Percentiles rank a stretch among this genome's conserved stretches.
phyloP scores from a whole-genome alignment of 192 early-diverging fungal species.

The Umbelopsis ramanniana region DNA sequence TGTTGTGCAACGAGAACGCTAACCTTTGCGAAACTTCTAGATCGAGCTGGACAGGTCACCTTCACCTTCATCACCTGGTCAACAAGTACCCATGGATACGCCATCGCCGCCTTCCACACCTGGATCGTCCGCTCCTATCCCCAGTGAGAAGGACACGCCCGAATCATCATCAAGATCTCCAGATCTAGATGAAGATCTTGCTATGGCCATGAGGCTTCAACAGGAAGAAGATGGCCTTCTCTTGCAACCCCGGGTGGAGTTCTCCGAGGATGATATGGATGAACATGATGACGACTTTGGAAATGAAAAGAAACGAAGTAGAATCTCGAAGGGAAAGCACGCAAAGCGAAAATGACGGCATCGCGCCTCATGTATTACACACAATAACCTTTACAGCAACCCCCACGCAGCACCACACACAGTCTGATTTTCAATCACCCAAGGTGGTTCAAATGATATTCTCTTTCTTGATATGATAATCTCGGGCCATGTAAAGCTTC shows the following conservation, averaged over 20 bases:
- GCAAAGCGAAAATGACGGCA: background rate
- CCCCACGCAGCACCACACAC: background rate
- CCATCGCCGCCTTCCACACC: constrained; percentile 13
- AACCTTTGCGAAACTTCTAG: background rate
- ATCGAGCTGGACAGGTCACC: constrained; percentile 4
- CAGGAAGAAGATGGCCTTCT: constrained; percentile 31
- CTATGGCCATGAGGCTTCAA: constrained; percentile 32
- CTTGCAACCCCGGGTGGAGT: background rate
- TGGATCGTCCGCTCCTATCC: constrained; percentile 7
- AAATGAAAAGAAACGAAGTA: constrained; percentile 27
- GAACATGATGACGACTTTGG: constrained; percentile 27
- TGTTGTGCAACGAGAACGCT: background rate
- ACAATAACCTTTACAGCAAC: background rate
- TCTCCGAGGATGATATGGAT: constrained; percentile 22
- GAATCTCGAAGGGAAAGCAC: constrained; percentile 3
- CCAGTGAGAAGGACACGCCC: background rate
- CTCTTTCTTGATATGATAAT: background rate
- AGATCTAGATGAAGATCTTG: constrained; percentile 29
- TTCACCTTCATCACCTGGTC: background rate
- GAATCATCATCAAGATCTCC: background rate
- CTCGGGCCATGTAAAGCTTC: too few species aligned
- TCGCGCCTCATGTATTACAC: background rate
- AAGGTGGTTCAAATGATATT: background rate
- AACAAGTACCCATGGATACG: background rate
- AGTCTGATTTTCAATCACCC: background rate